These are phyloP conservation scores for Dictyostelium brefeldianum DNA, from an alignment of 78 protist species.

Conservation along the genomic window DNA sequence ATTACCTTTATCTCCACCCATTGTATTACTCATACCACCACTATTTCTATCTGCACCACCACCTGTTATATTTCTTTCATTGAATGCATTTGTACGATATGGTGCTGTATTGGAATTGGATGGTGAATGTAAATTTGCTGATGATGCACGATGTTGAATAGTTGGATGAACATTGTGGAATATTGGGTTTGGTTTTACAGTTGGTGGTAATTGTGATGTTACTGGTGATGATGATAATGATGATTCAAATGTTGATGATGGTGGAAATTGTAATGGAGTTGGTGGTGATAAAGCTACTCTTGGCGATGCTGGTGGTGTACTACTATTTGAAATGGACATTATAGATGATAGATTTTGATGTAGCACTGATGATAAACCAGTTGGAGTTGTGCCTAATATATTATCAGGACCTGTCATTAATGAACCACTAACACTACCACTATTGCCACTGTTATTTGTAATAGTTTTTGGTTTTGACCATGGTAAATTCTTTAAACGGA, in stretches of 20 bases:
- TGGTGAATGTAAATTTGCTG: not conserved
- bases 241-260: not conserved
- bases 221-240: not conserved
- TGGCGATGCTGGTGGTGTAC: slow-evolving; percentile 1
- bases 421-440: not conserved
- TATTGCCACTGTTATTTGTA: not conserved
- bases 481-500: slow-evolving; percentile 72
- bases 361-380: slow-evolving; percentile 1
- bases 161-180: slow-evolving; percentile 44
- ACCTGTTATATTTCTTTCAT: not conserved
- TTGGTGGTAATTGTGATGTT: slow-evolving; percentile 7
- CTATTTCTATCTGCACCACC: not conserved
- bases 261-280: not conserved
- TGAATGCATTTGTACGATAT: not conserved
- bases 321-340: not conserved
- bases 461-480: slow-evolving; percentile 16
- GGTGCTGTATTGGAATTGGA: not conserved
- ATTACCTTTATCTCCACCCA: not conserved
- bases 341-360: slow-evolving; percentile 1
- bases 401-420: not conserved
- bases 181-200: not conserved
- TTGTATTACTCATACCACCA: not conserved
- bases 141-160: slow-evolving; percentile 30
- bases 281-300: not conserved
- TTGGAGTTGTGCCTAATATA: slow-evolving; percentile 37